Conservation (phyloP, 495 filamentous ascomycete genomes). For the Terfezia boudieri region DNA sequence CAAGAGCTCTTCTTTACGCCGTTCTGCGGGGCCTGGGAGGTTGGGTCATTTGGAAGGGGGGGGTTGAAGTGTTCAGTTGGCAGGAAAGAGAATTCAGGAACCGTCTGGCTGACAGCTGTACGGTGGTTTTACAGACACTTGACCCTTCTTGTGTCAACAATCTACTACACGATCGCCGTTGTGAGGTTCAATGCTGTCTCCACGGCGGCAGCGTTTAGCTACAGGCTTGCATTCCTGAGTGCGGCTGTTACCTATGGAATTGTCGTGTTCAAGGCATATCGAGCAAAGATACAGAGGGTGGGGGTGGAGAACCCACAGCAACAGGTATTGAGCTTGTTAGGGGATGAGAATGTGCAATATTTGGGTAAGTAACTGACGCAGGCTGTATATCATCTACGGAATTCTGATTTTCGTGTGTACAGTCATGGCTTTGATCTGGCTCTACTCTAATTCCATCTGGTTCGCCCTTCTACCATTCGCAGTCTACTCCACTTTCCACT, state of each 20-base stretch:
- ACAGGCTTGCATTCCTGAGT: conserved; percentile 70
- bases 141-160: conserved; percentile 54
- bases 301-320: conserved; percentile 32
- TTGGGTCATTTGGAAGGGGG: background rate
- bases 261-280: conserved; percentile 95
- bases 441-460: conserved; percentile 69
- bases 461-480: conserved; percentile 82
- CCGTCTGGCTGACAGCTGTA: background rate
- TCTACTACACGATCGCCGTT: conserved; percentile 63
- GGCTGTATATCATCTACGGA: conserved; percentile 1
- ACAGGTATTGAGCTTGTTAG: conserved; percentile 38
- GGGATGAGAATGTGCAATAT: conserved; percentile 96
- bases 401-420: conserved; percentile 6
- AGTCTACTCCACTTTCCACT: conserved; percentile 96
- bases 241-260: conserved; percentile 90
- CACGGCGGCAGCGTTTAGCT: conserved; percentile 50
- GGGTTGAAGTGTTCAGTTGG: background rate
- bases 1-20: background rate
- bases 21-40: background rate
- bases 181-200: conserved; percentile 62
- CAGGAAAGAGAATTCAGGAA: background rate
- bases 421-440: conserved; percentile 94
- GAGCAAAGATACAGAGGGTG: conserved; percentile 50
- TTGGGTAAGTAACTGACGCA: conserved; percentile 39
- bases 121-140: conserved; percentile 38